Evolutionary conservation across 1,284 basidiomycete species (phyloP), one percentile per base, ranked within the genome.

Genomic region (Moesziomyces antarcticus): DNA sequence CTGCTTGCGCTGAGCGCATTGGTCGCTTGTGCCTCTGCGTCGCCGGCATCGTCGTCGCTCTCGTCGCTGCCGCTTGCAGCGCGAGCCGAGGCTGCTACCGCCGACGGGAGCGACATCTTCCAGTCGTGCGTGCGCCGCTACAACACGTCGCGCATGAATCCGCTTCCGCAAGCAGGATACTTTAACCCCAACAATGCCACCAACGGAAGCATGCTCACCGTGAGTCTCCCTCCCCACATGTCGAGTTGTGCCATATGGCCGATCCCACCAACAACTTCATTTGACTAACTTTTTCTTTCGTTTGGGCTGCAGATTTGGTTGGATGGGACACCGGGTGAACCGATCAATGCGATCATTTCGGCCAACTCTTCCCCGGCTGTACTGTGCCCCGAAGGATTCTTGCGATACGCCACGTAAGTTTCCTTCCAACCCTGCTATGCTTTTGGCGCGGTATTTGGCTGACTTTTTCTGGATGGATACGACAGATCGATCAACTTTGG

Each of bases 401-500:
- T 82, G 18, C 72, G 80, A 9, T 83, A 80, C 58, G 79, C 76
- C 0, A 83, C 82, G 59, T 75, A 57, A 59, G 72, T n/a, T 21
- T 9, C 43, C 5, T 24, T 30, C 6, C 35, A 20, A 5, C 14
- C 18, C 42, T 3, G 6, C 21, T 25, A 13, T 33, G 9, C n/a
- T 27, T 6, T 22, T 5, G n/a, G 4, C 7, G 7, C 33, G 9
- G 8, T 30, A 30, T 24, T 21, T 16, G 10, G 22, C 58, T 53
- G 49, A 56, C 25, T 37, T 33, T 27, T 7, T 59, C 1, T 24
- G 18, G 11, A n/a, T n/a, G n/a, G n/a, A n/a, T n/a, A n/a, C n/a
- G n/a, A n/a, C n/a, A n/a, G 74, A 5, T 81, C 81, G 25, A 70
- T 82, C 51, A 77, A 82, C 35, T 82, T 80, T 58, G 81, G 81